Evolutionary conservation across 73 alveolate species (phyloP).

Genomic region (Symbiodinium pilosum): DNA sequence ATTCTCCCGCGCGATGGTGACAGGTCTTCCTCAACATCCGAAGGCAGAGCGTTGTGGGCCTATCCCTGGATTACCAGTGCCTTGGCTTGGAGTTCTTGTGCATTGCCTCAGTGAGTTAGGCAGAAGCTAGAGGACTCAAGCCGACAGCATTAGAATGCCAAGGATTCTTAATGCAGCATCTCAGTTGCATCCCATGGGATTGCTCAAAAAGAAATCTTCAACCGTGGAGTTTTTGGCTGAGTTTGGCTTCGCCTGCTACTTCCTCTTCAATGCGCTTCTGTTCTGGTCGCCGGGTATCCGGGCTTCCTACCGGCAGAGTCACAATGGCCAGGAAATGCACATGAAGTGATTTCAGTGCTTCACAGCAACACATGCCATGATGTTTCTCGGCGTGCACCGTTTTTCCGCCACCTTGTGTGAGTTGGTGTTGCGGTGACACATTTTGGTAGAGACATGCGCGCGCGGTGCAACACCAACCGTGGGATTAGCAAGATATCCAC

Average conservation of each 20-base stretch:
- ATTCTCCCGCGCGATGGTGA: neutral
- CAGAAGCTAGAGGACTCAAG: too few relatives aligned
- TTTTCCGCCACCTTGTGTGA: neutral
- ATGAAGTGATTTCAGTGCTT: neutral
- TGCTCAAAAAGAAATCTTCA: too few relatives aligned
- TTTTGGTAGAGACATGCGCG: too few relatives aligned
- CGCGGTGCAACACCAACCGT: too few relatives aligned
- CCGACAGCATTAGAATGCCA: too few relatives aligned
- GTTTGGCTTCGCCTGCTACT: conserved; percentile 89
- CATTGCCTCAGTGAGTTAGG: too few relatives aligned
- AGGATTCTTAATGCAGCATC: conserved; percentile 72
- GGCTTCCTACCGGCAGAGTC: conserved; percentile 52
- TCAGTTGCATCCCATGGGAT: neutral
- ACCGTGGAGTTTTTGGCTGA: neutral
- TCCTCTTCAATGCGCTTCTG: conserved; percentile 78
- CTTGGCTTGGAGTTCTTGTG: conserved; percentile 1
- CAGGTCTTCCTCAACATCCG: conserved; percentile 55
- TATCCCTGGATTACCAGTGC: conserved; percentile 64
- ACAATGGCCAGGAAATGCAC: conserved; percentile 35
- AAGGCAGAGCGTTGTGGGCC: conserved; percentile 44
- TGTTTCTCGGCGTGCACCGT: neutral
- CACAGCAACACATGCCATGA: neutral
- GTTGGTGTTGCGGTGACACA: neutral
- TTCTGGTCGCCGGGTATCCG: conserved; percentile 72
- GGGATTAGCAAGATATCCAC: too few relatives aligned